Percentiles rank a stretch among this genome's conserved stretches.
Conservation (phyloP, 768 basidiomycete species). For the Rhodotorula graminis region DNA sequence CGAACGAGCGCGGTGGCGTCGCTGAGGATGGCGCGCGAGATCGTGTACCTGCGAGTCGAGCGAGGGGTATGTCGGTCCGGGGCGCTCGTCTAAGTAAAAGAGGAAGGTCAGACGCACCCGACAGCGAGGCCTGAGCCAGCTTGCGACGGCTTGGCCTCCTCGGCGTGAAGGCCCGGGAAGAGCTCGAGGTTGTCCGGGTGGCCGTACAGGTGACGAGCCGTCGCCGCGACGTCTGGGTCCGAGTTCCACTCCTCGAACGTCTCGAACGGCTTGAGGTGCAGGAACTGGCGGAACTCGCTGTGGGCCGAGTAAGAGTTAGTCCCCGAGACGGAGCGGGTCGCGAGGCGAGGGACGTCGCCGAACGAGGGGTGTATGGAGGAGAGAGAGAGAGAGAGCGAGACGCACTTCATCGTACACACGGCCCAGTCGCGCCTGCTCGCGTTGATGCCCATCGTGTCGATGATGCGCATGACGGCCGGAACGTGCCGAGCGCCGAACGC, state of each 20-base stretch:
- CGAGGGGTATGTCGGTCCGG: no score
- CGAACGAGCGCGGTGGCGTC: conserved; percentile 40
- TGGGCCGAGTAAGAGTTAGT: conserved; percentile 42
- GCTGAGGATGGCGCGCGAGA: conserved; percentile 59
- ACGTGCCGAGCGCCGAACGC: conserved; percentile 27
- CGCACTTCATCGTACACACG: conserved; percentile 52
- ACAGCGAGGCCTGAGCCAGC: conserved; percentile 59
- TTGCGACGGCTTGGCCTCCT: conserved; percentile 61
- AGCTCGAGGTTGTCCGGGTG: conserved; percentile 76
- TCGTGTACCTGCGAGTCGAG: conserved; percentile 50
- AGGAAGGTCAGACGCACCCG: not conserved
- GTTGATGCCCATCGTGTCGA: conserved; percentile 17
- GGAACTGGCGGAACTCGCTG: conserved; percentile 37
- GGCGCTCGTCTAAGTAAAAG: not conserved
- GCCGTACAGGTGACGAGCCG: conserved; percentile 62
- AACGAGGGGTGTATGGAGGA: no score
- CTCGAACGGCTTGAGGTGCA: conserved; percentile 12
- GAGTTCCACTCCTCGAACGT: conserved; percentile 48
- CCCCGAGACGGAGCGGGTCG: no score
- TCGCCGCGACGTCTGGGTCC: conserved; percentile 34
- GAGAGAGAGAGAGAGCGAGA: no score
- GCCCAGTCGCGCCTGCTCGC: conserved; percentile 17
- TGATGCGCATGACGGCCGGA: conserved; percentile 21
- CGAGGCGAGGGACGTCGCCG: no score
- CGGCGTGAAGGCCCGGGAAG: conserved; percentile 55